phyloP scores from a whole-genome alignment of 73 alveolate species.

The Paramecium tetraurelia region DNA sequence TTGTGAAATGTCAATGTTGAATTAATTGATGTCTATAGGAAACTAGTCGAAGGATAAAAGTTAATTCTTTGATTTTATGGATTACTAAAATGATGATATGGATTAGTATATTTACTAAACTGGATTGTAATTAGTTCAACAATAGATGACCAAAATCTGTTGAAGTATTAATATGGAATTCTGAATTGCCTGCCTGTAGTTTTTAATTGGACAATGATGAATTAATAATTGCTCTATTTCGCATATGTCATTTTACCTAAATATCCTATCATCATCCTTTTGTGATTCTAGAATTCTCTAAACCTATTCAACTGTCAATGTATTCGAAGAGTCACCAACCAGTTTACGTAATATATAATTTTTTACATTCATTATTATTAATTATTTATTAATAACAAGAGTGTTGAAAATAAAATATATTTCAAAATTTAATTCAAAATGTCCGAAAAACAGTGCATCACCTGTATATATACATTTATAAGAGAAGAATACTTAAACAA shows the following conservation, averaged over 20 bases:
- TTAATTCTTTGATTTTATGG: neutral
- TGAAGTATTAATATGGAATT: neutral
- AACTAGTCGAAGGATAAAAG: neutral
- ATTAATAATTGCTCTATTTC: slow-evolving; percentile 33
- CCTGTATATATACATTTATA: too few species aligned
- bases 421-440: neutral
- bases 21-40: neutral
- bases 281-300: neutral
- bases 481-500: too few species aligned
- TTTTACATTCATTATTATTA: slow-evolving; percentile 19
- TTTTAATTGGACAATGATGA: neutral
- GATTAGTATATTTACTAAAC: neutral
- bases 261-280: slow-evolving; percentile 19
- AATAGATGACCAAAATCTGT: neutral
- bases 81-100: neutral
- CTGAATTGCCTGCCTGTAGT: neutral
- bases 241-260: neutral
- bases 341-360: slow-evolving; percentile 6
- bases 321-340: neutral
- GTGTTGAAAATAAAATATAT: neutral
- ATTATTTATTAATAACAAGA: neutral
- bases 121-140: neutral
- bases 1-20: neutral
- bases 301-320: neutral
- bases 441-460: neutral